Evolutionary conservation across 768 basidiomycete genomes (phyloP).

Genomic region (Pleurotus platypus): DNA sequence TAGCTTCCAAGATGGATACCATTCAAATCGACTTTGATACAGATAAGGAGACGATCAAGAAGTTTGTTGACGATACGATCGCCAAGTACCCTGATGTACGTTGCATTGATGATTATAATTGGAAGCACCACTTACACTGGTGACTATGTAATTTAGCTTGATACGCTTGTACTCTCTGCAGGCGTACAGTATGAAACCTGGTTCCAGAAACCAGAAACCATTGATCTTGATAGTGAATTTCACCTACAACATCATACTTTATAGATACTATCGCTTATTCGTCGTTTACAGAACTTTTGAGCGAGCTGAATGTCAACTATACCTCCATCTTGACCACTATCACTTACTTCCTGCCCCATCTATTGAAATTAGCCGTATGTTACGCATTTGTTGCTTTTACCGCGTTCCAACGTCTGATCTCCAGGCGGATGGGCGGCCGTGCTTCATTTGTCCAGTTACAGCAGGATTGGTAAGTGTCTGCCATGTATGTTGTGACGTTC

Average conservation of each 20-base stretch:
- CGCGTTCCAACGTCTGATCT: not conserved
- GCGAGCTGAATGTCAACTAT: slow-evolving; percentile 56
- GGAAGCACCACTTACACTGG: too few relatives aligned
- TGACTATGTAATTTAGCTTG: slow-evolving; percentile 33
- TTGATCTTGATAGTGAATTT: slow-evolving; percentile 37
- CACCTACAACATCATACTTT: not conserved
- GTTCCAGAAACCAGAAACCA: slow-evolving; percentile 32
- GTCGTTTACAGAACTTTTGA: slow-evolving; percentile 29
- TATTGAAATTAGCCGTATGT: slow-evolving; percentile 46
- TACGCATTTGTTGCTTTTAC: not conserved
- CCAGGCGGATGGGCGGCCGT: slow-evolving; percentile 41
- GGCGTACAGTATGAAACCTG: slow-evolving; percentile 49
- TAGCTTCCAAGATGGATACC: slow-evolving; percentile 18
- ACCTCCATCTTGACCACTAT: slow-evolving; percentile 45
- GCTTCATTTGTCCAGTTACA: slow-evolving; percentile 48
- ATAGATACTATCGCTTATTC: not conserved
- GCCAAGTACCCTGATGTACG: slow-evolving; percentile 12
- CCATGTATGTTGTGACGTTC: too few relatives aligned
- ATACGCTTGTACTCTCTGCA: slow-evolving; percentile 50
- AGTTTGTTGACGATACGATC: slow-evolving; percentile 22
- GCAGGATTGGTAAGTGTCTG: slow-evolving; percentile 37
- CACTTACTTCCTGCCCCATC: slow-evolving; percentile 49
- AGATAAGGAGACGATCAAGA: slow-evolving; percentile 21
- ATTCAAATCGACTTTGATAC: slow-evolving; percentile 28
- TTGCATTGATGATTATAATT: not conserved